These are phyloP conservation scores for Nevesoporus exiguus DNA, from an alignment of 768 basidiomycete species.

Conservation along the genomic window DNA sequence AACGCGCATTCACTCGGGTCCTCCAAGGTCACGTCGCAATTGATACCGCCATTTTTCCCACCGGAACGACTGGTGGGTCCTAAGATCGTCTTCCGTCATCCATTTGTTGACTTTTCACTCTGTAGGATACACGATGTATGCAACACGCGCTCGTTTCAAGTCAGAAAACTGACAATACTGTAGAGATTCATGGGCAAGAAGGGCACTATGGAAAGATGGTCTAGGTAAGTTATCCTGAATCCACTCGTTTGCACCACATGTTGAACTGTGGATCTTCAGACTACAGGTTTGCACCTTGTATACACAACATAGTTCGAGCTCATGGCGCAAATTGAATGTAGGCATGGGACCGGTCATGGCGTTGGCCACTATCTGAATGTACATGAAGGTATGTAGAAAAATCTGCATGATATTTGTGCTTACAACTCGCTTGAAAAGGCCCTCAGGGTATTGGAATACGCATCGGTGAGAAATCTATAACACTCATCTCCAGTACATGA, in stretches of 20 bases:
- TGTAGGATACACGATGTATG: conserved; percentile 56
- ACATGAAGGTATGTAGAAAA: conserved; percentile 57
- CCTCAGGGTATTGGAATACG: conserved; percentile 53
- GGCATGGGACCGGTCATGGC: conserved; percentile 93
- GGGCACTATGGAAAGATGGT: conserved; percentile 82
- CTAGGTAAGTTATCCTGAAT: conserved; percentile 49
- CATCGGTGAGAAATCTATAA: conserved; percentile 26
- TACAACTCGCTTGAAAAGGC: conserved; percentile 33
- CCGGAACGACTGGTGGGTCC: conserved; percentile 64
- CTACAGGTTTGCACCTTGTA: conserved; percentile 43
- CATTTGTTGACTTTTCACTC: not conserved
- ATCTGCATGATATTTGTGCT: not conserved
- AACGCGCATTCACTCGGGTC: conserved; percentile 86
- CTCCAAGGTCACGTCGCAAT: conserved; percentile 90
- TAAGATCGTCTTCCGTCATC: not conserved
- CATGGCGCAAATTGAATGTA: conserved; percentile 24
- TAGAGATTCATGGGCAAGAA: conserved; percentile 80
- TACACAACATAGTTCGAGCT: not conserved
- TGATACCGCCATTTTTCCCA: conserved; percentile 80
- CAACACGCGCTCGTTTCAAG: not conserved
- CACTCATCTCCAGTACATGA: not conserved
- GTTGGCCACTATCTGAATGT: conserved; percentile 94
- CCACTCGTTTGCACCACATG: not conserved
- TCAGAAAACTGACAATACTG: not conserved
- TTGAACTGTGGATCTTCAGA: conserved; percentile 34